These are phyloP conservation scores for Pulveroboletus sp. DNA, from an alignment of 768 basidiomycete species.

Conservation along the genomic window DNA sequence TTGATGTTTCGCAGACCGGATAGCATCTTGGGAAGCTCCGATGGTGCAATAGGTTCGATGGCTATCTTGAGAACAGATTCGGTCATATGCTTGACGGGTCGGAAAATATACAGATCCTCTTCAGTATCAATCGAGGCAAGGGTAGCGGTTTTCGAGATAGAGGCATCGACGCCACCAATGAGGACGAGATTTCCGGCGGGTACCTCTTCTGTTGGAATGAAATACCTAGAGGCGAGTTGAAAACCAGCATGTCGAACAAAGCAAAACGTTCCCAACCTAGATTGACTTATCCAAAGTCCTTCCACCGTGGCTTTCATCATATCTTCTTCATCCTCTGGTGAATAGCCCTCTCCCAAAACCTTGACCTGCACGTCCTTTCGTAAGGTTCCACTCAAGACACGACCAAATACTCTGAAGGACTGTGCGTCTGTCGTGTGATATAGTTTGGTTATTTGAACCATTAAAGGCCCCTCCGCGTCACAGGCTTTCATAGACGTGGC, in stretches of 20 bases:
- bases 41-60: conserved; percentile 96
- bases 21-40: conserved; percentile 98
- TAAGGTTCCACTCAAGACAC: conserved; percentile 90
- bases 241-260: not conserved
- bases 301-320: conserved; percentile 86
- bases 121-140: conserved; percentile 68
- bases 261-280: conserved; percentile 53
- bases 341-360: conserved; percentile 97
- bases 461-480: conserved; percentile 80
- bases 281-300: conserved; percentile 87
- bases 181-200: conserved; percentile 92
- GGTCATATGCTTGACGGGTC: conserved; percentile 94
- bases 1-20: conserved; percentile 95
- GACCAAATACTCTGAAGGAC: conserved; percentile 94
- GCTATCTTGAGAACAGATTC: conserved; percentile 97
- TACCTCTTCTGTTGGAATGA: conserved; percentile 84
- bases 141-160: conserved; percentile 94
- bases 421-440: conserved; percentile 97
- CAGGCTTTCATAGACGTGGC: conserved; percentile 80
- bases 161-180: conserved; percentile 89
- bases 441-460: conserved; percentile 91
- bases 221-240: conserved; percentile 58
- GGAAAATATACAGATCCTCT: conserved; percentile 93
- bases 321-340: conserved; percentile 99
- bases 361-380: conserved; percentile 82